Percentiles rank a stretch among this genome's conserved stretches.
Evolutionary conservation across 2,329 filamentous ascomycete genomes (phyloP).

Genomic region (Trichoderma sp.): DNA sequence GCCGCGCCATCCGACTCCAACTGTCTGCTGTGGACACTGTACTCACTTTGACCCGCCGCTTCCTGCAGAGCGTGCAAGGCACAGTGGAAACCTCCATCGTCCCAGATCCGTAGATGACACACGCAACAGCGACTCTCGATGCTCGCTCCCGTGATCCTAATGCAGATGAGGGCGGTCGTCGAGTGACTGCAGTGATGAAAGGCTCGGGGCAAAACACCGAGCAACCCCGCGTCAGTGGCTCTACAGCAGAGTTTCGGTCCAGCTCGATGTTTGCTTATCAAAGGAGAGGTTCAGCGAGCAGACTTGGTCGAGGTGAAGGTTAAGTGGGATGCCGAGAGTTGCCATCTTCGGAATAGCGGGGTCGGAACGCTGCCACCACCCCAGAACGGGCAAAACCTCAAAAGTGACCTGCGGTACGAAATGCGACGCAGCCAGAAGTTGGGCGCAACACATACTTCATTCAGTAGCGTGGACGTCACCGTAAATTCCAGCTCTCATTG

Average conservation of each 20-base stretch:
- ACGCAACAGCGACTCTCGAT: neutral
- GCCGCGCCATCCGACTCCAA: neutral
- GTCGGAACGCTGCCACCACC: neutral
- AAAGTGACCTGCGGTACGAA: neutral
- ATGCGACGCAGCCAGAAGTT: neutral
- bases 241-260: conserved; percentile 2
- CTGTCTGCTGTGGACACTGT: neutral
- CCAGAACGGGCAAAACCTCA: neutral
- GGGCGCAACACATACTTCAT: neutral
- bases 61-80: conserved; percentile 28
- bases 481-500: neutral
- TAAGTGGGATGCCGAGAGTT: conserved; percentile 6
- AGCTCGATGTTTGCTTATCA: conserved; percentile 1
- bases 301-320: neutral
- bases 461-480: neutral
- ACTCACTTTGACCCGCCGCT: conserved; percentile 29
- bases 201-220: conserved; percentile 12
- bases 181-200: conserved; percentile 9
- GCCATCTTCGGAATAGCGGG: conserved; percentile 4
- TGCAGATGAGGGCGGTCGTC: conserved; percentile 11
- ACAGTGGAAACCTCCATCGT: conserved; percentile 25
- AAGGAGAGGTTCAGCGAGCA: neutral
- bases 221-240: conserved; percentile 20
- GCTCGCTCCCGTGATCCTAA: conserved; percentile 18
- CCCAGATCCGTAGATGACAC: neutral